Evolutionary conservation across 1,284 basidiomycete species (phyloP).

Genomic region (Psilocybe mexicana): DNA sequence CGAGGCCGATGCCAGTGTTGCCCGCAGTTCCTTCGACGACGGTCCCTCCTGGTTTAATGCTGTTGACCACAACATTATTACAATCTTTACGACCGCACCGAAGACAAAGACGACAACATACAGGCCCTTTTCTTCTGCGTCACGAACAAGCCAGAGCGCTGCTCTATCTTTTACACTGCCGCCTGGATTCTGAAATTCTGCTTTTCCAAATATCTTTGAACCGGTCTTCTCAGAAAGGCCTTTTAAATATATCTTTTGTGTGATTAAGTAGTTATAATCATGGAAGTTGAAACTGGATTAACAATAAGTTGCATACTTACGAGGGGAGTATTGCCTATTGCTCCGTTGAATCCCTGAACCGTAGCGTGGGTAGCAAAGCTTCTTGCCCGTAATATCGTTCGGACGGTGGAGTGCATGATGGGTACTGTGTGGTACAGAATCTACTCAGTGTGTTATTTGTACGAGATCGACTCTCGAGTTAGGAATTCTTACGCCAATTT

Average conservation of each 20-base stretch:
- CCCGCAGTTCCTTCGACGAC: slow-evolving; percentile 98
- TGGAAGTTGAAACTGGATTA: not conserved
- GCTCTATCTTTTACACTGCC: slow-evolving; percentile 99
- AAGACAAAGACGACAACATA: slow-evolving; percentile 33
- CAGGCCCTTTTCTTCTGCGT: slow-evolving; percentile 88
- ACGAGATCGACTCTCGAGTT: too few species aligned
- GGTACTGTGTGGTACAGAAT: slow-evolving; percentile 2
- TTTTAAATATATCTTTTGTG: slow-evolving; percentile 77
- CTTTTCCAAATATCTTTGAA: slow-evolving; percentile 91
- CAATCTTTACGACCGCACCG: slow-evolving; percentile 13
- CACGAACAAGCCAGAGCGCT: slow-evolving; percentile 85
- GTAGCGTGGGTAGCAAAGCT: slow-evolving; percentile 51
- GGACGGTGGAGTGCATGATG: slow-evolving; percentile 41
- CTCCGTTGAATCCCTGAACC: slow-evolving; percentile 84
- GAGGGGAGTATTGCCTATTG: slow-evolving; percentile 93
- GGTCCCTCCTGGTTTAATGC: slow-evolving; percentile 89
- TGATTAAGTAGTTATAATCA: not conserved
- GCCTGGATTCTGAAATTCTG: slow-evolving; percentile 99
- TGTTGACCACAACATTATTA: slow-evolving; percentile 27
- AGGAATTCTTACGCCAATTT: not conserved
- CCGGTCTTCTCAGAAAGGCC: slow-evolving; percentile 87
- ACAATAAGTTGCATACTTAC: slow-evolving; percentile 45
- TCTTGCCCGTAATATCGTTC: slow-evolving; percentile 35
- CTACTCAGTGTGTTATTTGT: not conserved
- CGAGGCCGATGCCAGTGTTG: slow-evolving; percentile 98